Evolutionary conservation across 2,329 filamentous ascomycete species (phyloP).

Genomic region (Stagonosporopsis chrysanthemi): DNA sequence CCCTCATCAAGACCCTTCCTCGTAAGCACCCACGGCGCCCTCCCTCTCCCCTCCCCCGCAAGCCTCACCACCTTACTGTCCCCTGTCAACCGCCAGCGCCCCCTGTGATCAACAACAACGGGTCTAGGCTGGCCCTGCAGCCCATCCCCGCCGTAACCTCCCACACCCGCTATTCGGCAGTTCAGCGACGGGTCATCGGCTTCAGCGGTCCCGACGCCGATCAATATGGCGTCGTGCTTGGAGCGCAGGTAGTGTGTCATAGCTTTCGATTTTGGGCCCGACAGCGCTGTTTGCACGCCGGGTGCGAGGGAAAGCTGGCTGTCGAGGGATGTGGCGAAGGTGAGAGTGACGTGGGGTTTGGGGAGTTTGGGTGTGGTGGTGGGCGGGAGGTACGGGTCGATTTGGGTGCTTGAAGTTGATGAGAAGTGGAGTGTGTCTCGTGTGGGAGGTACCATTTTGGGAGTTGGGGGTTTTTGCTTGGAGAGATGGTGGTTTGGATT

Average conservation of each 20-base stretch:
- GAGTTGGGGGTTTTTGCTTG: neutral
- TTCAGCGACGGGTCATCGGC: constrained; percentile 88
- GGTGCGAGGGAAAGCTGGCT: constrained; percentile 77
- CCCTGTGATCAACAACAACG: constrained; percentile 79
- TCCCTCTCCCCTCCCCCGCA: constrained; percentile 69
- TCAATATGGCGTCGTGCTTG: constrained; percentile 81
- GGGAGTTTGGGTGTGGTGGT: constrained; percentile 6
- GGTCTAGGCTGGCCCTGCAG: constrained; percentile 75
- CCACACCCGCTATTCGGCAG: constrained; percentile 71
- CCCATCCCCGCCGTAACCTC: constrained; percentile 62
- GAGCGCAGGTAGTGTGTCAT: constrained; percentile 94
- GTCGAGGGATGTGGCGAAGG: constrained; percentile 91
- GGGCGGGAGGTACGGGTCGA: constrained; percentile 60
- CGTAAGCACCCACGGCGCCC: constrained; percentile 74
- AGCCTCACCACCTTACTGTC: constrained; percentile 72
- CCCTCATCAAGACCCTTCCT: constrained; percentile 19
- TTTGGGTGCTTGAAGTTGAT: constrained; percentile 53
- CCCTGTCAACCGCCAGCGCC: constrained; percentile 71
- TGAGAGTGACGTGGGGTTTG: constrained; percentile 67
- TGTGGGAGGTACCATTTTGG: constrained; percentile 16
- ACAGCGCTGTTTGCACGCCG: constrained; percentile 82
- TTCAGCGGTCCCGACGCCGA: constrained; percentile 83
- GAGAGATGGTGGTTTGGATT: too few species aligned
- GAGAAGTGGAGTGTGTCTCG: constrained; percentile 52
- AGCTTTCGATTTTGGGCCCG: constrained; percentile 81